Conservation (phyloP, 768 basidiomycete genomes). For the Suillus ampliporus region DNA sequence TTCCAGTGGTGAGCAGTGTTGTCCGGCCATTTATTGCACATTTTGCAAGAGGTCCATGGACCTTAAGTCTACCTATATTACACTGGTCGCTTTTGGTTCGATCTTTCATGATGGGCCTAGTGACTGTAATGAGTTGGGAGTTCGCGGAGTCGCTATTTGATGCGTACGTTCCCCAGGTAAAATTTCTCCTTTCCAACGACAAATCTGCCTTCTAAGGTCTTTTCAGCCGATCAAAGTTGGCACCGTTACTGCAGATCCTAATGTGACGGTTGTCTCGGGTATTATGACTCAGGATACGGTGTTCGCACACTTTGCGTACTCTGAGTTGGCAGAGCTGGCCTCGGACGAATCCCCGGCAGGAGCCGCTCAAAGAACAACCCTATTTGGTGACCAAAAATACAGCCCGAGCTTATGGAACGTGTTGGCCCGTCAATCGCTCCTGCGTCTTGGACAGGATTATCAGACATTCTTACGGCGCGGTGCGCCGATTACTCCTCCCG, state of each 20-base stretch:
- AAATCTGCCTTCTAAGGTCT: slow-evolving; percentile 10
- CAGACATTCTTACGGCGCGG: slow-evolving; percentile 69
- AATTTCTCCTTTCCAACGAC: slow-evolving; percentile 11
- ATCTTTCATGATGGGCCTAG: slow-evolving; percentile 55
- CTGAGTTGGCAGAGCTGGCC: slow-evolving; percentile 61
- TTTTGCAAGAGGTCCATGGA: slow-evolving; percentile 64
- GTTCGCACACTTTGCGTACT: slow-evolving; percentile 70
- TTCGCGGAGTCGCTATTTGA: slow-evolving; percentile 66
- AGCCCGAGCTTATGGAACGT: slow-evolving; percentile 67
- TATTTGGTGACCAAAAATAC: slow-evolving; percentile 75
- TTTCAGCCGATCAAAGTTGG: slow-evolving; percentile 55
- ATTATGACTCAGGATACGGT: slow-evolving; percentile 55
- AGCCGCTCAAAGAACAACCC: slow-evolving; percentile 50
- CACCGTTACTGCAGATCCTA: slow-evolving; percentile 52
- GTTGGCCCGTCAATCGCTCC: slow-evolving; percentile 61
- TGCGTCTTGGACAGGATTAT: slow-evolving; percentile 72
- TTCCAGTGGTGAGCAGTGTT: slow-evolving; percentile 56
- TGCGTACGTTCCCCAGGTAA: slow-evolving; percentile 59
- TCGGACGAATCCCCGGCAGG: slow-evolving; percentile 47
- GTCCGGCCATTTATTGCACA: slow-evolving; percentile 69
- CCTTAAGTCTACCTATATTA: slow-evolving; percentile 52
- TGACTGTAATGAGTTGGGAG: slow-evolving; percentile 68
- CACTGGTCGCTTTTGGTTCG: slow-evolving; percentile 52
- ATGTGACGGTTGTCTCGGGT: slow-evolving; percentile 66
- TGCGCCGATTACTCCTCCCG: slow-evolving; percentile 37